Percentiles rank a stretch among this genome's conserved stretches.
phyloP scores from a whole-genome alignment of 1,139 yeast species.

The Kluyveromyces marxianus region DNA sequence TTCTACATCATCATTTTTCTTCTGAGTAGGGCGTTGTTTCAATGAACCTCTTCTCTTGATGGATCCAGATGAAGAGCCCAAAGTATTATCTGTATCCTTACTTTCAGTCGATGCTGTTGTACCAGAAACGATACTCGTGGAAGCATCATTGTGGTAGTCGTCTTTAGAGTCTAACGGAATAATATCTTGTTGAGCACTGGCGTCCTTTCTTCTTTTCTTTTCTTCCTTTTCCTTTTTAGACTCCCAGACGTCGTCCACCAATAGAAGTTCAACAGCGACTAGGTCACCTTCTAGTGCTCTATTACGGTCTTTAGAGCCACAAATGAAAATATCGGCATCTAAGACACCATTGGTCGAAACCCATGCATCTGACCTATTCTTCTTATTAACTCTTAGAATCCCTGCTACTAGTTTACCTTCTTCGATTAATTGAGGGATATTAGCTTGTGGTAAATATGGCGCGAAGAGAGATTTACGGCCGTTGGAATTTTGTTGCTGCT shows the following conservation, averaged over 20 bases:
- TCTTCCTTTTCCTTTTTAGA: conserved; percentile 95
- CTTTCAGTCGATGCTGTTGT: conserved; percentile 19
- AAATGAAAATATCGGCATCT: conserved; percentile 93
- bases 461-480: conserved; percentile 85
- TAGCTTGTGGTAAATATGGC: conserved; percentile 90
- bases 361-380: conserved; percentile 94
- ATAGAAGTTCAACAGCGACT: conserved; percentile 88
- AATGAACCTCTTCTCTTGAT: conserved; percentile 83
- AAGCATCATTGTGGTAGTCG: conserved; percentile 66
- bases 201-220: conserved; percentile 86
- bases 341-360: conserved; percentile 92
- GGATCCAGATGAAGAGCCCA: conserved; percentile 26
- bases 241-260: conserved; percentile 97
- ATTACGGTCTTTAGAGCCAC: conserved; percentile 98
- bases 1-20: conserved; percentile 96
- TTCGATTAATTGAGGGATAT: conserved; percentile 78
- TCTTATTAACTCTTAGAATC: conserved; percentile 84
- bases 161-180: conserved; percentile 41
- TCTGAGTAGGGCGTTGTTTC: conserved; percentile 95
- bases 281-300: conserved; percentile 95
- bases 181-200: conserved; percentile 27
- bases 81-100: conserved; percentile 18
- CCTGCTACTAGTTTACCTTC: conserved; percentile 94
- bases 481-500: conserved; percentile 27
- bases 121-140: conserved; percentile 30